Percentiles rank a stretch among this genome's conserved stretches.
Evolutionary conservation across 2,329 filamentous ascomycete species (phyloP).

Genomic region (Ophiostoma sp.): DNA sequence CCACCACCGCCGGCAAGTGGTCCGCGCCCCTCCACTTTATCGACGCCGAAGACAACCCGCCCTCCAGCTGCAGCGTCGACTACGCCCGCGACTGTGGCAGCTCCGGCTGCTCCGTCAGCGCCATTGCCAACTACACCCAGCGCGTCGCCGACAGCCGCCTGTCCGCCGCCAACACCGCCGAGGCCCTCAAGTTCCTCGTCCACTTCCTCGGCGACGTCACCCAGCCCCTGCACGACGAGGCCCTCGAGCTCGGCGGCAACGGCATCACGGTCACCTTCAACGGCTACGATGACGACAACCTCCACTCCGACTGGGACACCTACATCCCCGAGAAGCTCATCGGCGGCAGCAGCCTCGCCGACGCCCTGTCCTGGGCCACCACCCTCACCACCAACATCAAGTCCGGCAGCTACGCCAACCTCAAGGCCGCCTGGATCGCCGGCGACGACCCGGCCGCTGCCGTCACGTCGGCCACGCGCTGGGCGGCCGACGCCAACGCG

Average conservation of each 20-base stretch:
- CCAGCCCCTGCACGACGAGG: slow-evolving; percentile 51
- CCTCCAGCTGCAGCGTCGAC: slow-evolving; percentile 33
- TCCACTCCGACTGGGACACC: slow-evolving; percentile 59
- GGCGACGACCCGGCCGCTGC: slow-evolving; percentile 35
- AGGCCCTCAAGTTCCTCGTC: slow-evolving; percentile 60
- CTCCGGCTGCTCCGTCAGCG: slow-evolving; percentile 43
- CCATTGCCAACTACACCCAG: slow-evolving; percentile 46
- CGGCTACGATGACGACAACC: slow-evolving; percentile 44
- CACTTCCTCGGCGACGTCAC: slow-evolving; percentile 54
- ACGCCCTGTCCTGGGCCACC: slow-evolving; percentile 39
- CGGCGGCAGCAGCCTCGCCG: slow-evolving; percentile 35
- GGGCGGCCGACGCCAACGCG: slow-evolving; percentile 41
- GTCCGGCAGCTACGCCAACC: slow-evolving; percentile 36
- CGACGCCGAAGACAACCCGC: slow-evolving; percentile 36
- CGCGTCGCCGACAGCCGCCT: slow-evolving; percentile 46
- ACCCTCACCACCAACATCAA: slow-evolving; percentile 38
- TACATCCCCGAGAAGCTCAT: slow-evolving; percentile 47
- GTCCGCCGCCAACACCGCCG: slow-evolving; percentile 43
- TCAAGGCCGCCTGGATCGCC: slow-evolving; percentile 36
- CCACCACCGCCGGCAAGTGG: slow-evolving; percentile 44
- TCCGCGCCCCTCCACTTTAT: slow-evolving; percentile 48
- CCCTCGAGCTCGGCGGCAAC: slow-evolving; percentile 51
- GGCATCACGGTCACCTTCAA: slow-evolving; percentile 51
- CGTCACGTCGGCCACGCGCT: slow-evolving; percentile 35
- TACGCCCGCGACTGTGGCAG: slow-evolving; percentile 42